Base-by-base conservation (phyloP, 1,284 basidiomycete genomes). In the Pyrrhoderma noxium region DNA sequence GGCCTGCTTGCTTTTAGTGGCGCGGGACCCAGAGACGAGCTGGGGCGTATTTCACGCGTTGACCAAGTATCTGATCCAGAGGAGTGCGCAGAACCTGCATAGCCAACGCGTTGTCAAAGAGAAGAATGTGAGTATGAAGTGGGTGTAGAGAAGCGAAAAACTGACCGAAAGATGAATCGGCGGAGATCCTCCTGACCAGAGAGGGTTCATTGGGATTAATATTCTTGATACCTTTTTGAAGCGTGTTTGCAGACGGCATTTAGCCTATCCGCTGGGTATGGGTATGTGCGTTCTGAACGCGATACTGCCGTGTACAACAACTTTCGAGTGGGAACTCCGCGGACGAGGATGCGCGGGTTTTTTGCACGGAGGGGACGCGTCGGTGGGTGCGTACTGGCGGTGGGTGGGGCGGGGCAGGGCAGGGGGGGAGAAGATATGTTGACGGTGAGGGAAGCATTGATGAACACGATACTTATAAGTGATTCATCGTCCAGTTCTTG, bases 21-120 rank as follows among this genome's bases (percentile, higher is more conserved):
- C 27, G 27, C 27, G 7, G 31, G 31, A 7, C 35, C 34, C 11
- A 50, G 34, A 44, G 46, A 44, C 31, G 41, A 35, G 41, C 27
- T 53, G 36, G 21, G 19, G 18, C 47, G 31, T 36, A 23, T 42
- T 5, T 45, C 46, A 31, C 52, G 52, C 23, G 52, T 49, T 21
- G 47, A 27, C 46, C 41, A 42, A 23, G 41, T 16, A 18, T 23
- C 27, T 31, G 27, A 31, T 31, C 27, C 35, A 19, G 52, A 48
- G 8, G 46, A 45, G 16, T 22, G 47, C 11, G 43, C 18, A 11
- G 49, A 40, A 31, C 21, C 52, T 53, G n/a, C 7, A 31, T 31
- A 31, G 27, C 27, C 27, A 31, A 43, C 38, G 34, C 45, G 45
- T 42, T 18, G 9, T n/a, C 11, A 21, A 40, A 42, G 52, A 31